Evolutionary conservation across 116 monocot species (phyloP).

Genomic region (Phalaenopsis hybrid): DNA sequence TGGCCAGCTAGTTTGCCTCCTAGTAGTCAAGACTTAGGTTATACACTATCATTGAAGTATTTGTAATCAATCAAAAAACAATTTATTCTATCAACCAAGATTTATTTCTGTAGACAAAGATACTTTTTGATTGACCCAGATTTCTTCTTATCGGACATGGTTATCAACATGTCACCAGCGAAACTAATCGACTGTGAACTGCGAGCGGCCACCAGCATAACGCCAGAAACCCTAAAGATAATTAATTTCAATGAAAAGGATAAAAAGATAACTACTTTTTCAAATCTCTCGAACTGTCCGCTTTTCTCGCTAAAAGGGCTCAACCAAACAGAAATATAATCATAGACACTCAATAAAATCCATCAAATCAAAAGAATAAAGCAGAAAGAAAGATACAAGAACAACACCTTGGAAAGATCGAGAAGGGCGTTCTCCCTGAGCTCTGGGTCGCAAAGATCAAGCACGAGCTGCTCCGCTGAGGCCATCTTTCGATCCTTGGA

Average conservation of each 20-base stretch:
- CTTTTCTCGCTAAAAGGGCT: background rate
- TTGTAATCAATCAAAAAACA: too few species aligned
- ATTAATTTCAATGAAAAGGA: background rate
- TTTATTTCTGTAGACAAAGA: too few species aligned
- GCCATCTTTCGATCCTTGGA: slow-evolving; percentile 55
- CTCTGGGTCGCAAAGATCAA: slow-evolving; percentile 59
- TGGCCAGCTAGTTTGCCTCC: too few species aligned
- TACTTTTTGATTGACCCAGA: too few species aligned
- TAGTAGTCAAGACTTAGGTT: too few species aligned
- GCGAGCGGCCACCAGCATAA: too few species aligned
- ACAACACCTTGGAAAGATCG: slow-evolving; percentile 52
- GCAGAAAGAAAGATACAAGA: background rate
- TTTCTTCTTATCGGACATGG: too few species aligned
- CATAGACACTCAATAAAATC: background rate
- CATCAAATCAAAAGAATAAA: background rate
- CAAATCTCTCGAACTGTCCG: background rate
- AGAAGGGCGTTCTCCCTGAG: slow-evolving; percentile 65
- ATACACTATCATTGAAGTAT: too few species aligned
- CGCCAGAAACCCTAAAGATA: background rate
- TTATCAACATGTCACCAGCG: too few species aligned
- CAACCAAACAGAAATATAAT: background rate
- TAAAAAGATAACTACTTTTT: background rate
- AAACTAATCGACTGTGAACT: too few species aligned
- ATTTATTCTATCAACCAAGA: too few species aligned
- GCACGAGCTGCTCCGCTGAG: slow-evolving; percentile 55